Percentiles rank a stretch among this genome's conserved stretches.
Conservation (phyloP, 441 rosid genomes). For the Pelargonium citronellum region DNA sequence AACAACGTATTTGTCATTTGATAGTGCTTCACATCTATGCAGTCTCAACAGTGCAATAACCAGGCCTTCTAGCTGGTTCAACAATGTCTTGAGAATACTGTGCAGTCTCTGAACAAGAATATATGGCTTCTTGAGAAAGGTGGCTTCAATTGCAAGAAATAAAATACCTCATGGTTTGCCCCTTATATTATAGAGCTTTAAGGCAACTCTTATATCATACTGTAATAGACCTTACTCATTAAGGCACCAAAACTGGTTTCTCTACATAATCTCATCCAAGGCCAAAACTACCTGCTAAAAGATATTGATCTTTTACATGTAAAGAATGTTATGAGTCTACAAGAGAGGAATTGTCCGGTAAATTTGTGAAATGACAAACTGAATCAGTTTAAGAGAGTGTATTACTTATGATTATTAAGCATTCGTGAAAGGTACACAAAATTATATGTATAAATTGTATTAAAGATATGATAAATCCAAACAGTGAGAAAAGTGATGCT, state of each 20-base stretch:
- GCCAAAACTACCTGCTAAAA: not conserved
- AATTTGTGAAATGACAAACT: not conserved
- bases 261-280: not conserved
- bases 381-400: not conserved
- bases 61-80: too few species aligned
- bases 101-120: slow-evolving; percentile 6
- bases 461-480: not conserved
- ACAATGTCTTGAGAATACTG: not conserved
- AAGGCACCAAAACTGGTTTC: not conserved
- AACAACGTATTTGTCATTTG: too few species aligned
- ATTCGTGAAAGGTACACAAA: not conserved
- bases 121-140: not conserved
- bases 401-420: not conserved
- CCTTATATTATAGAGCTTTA: not conserved
- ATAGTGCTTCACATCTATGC: too few species aligned
- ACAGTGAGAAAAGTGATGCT: not conserved
- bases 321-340: not conserved
- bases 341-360: not conserved
- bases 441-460: not conserved
- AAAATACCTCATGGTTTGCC: too few species aligned
- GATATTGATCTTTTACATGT: not conserved
- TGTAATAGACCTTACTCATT: not conserved
- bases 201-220: not conserved
- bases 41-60: too few species aligned
- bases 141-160: not conserved